Evolutionary conservation across 345 rosid species (phyloP).

Genomic region (Acer negundo): DNA sequence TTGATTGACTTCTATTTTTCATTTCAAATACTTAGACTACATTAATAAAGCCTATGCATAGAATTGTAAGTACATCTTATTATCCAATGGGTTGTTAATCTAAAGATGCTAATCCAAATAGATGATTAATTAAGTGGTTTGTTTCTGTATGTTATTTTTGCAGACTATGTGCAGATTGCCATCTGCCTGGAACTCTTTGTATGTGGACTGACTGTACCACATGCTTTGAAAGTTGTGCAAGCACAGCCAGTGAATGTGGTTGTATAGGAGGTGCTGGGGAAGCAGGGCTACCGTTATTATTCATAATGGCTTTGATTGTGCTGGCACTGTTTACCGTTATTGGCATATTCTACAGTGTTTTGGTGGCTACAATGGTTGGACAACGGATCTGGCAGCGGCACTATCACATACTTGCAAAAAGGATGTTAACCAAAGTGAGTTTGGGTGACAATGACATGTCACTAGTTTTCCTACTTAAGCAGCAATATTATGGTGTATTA

Average conservation of each 20-base stretch:
- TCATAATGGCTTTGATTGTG: slow-evolving; percentile 81
- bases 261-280: slow-evolving; percentile 99
- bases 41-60: background rate
- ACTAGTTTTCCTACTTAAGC: no score
- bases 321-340: slow-evolving; percentile 91
- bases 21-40: background rate
- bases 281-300: slow-evolving; percentile 88
- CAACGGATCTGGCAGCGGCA: slow-evolving; percentile 99
- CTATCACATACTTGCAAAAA: slow-evolving; percentile 96
- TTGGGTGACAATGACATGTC: background rate
- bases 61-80: background rate
- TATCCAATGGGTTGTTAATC: background rate
- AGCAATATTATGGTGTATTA: no score
- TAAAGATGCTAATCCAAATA: background rate
- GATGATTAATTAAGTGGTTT: slow-evolving; percentile 7
- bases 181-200: slow-evolving; percentile 96
- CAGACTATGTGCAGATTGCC: slow-evolving; percentile 98
- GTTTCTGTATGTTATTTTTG: slow-evolving; percentile 22
- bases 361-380: slow-evolving; percentile 99
- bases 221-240: slow-evolving; percentile 95
- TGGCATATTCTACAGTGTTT: slow-evolving; percentile 93
- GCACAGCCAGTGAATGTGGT: slow-evolving; percentile 91
- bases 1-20: background rate
- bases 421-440: slow-evolving; percentile 97
- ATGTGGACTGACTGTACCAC: slow-evolving; percentile 99